phyloP scores from a whole-genome alignment of 441 rosid genomes.

The Pelargonium australe region DNA sequence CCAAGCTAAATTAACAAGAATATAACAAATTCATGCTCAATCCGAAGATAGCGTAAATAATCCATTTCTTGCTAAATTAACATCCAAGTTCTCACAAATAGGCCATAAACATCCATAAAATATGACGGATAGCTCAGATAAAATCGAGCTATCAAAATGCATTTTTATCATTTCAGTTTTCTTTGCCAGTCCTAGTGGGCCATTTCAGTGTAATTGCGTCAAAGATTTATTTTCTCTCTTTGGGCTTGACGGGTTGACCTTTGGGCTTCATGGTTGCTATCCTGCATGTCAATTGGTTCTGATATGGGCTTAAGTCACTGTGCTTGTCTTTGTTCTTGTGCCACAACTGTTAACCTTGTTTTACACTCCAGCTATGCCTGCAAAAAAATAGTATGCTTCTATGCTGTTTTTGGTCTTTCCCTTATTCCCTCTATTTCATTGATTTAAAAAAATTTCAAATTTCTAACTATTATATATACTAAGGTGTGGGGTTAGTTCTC shows the following conservation, averaged over 20 bases:
- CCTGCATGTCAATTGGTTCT: no score
- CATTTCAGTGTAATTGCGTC: not conserved
- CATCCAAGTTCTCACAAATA: no score
- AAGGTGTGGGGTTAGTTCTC: not conserved
- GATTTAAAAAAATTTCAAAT: not conserved
- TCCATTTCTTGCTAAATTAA: no score
- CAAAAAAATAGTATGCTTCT: not conserved
- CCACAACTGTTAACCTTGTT: not conserved
- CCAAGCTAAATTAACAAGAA: no score
- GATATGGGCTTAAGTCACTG: not conserved
- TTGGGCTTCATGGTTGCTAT: no score
- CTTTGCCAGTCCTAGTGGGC: not conserved
- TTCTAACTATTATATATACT: not conserved
- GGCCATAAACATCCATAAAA: no score
- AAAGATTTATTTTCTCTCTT: constrained; percentile 4
- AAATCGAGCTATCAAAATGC: no score
- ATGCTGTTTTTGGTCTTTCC: not conserved
- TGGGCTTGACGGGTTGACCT: not conserved
- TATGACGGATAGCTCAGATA: no score
- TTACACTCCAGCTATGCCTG: not conserved
- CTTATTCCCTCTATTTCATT: not conserved
- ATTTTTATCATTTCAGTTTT: no score
- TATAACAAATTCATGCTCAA: no score
- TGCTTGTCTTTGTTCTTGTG: not conserved
- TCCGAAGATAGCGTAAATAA: no score